Conservation (phyloP, 371 early-diverging fungal genomes). For the Rhizomucor miehei region DNA sequence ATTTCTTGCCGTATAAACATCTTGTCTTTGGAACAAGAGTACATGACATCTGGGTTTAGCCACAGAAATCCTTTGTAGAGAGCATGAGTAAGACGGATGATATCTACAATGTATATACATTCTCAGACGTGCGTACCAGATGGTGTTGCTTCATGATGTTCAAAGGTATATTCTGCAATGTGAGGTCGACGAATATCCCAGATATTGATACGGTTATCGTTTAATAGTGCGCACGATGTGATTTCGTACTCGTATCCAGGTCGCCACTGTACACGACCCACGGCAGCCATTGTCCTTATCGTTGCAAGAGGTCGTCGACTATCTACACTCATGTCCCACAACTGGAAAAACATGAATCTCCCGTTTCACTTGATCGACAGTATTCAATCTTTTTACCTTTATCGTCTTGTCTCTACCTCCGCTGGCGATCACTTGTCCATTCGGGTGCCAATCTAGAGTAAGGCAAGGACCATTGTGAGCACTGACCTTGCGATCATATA, state of each 20-base stretch:
- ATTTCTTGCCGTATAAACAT: conserved; percentile 60
- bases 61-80: conserved; percentile 64
- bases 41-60: conserved; percentile 61
- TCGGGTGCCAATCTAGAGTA: conserved; percentile 81
- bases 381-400: conserved; percentile 49
- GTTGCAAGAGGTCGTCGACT: conserved; percentile 57
- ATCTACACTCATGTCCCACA: conserved; percentile 82
- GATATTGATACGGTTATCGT: conserved; percentile 67
- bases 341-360: conserved; percentile 24
- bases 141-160: conserved; percentile 70
- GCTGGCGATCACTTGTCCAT: conserved; percentile 73
- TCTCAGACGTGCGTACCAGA: no score
- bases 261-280: conserved; percentile 78
- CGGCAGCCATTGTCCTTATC: conserved; percentile 73
- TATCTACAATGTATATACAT: no score
- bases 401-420: conserved; percentile 85
- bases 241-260: conserved; percentile 70
- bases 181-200: conserved; percentile 79
- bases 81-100: no score
- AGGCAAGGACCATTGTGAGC: conserved; percentile 80
- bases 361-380: neutral
- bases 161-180: conserved; percentile 69
- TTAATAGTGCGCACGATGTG: conserved; percentile 69
- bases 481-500: conserved; percentile 67
- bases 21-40: conserved; percentile 80